Base-by-base conservation (phyloP, 495 filamentous ascomycete species). In the Letharia lupina region DNA sequence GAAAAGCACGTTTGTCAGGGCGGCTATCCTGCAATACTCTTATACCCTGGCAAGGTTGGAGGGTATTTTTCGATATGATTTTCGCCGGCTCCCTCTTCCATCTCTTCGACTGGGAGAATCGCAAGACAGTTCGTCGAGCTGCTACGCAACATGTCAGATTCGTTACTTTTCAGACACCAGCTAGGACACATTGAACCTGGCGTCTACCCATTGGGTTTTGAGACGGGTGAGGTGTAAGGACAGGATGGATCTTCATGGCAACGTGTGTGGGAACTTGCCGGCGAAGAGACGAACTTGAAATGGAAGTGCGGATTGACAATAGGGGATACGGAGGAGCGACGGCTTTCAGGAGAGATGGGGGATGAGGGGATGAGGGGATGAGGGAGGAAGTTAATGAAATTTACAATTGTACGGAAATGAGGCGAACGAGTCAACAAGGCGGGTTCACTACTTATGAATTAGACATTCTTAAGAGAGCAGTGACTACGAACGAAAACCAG, bases 31-130 rank as follows among this genome's bases (percentile, higher is more conserved):
- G 41, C 12, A 13, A 13, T 1, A 15, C 8, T 15, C 41, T 0
- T 0, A 44, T 3, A 44, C 10, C 12, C 12, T 44, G 20, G 44
- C 18, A 8, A 47, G 1, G 1, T 69, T 86, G 40, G 69, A 76
- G 11, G n/a, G n/a, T n/a, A n/a, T n/a, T n/a, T n/a, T n/a, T n/a
- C n/a, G 78, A 87, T 61, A 83, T 88, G 39, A 69, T 86, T 42
- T 80, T 84, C 66, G 77, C 81, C 0, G 75, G 75, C 3, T 79
- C 79, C 0, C 84, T 89, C 68, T 81, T 89, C 58, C 85, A 88
- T 64, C 75, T 88, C 11, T 89, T 86, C 65, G 67, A 65, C 28
- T 83, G 75, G 69, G 77, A 81, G 67, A 0, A 69, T 82, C 13
- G 78, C 76, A 2, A 80, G 78, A 67, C 71, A 74, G 12, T 68